These are phyloP conservation scores for Podospora pseudocomata DNA, from an alignment of 495 filamentous ascomycete species.

Conservation along the genomic window DNA sequence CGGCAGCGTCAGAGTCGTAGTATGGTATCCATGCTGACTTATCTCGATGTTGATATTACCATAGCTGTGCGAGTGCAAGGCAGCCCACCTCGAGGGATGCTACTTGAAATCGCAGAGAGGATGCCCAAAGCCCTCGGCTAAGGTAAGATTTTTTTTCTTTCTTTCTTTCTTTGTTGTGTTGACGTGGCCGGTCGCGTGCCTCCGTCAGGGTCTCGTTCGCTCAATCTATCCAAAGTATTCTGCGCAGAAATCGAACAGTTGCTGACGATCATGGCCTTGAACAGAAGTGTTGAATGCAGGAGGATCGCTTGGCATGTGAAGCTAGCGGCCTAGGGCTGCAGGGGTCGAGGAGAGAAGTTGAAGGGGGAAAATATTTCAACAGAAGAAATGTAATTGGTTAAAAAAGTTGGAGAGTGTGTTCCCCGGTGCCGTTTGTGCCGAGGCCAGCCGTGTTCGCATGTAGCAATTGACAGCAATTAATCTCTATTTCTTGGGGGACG, in stretches of 20 bases:
- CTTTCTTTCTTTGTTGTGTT: background rate
- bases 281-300: background rate
- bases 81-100: constrained; percentile 14
- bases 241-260: background rate
- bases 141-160: constrained; percentile 11
- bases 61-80: constrained; percentile 22
- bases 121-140: constrained; percentile 16
- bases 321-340: background rate
- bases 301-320: background rate
- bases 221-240: background rate
- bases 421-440: background rate
- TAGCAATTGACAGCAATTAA: background rate
- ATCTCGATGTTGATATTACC: background rate
- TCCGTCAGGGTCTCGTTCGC: background rate
- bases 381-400: background rate
- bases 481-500: background rate
- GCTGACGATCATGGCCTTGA: background rate
- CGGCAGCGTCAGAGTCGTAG: background rate
- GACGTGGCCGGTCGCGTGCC: background rate
- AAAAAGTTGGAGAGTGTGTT: background rate
- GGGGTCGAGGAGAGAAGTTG: background rate
- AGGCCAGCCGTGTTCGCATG: background rate
- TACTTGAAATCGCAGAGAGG: constrained; percentile 20
- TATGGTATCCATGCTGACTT: constrained; percentile 1
- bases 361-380: background rate